These are phyloP conservation scores for Pinus tabuliformis DNA, from an alignment of 75 land plant genomes.

Conservation along the genomic window DNA sequence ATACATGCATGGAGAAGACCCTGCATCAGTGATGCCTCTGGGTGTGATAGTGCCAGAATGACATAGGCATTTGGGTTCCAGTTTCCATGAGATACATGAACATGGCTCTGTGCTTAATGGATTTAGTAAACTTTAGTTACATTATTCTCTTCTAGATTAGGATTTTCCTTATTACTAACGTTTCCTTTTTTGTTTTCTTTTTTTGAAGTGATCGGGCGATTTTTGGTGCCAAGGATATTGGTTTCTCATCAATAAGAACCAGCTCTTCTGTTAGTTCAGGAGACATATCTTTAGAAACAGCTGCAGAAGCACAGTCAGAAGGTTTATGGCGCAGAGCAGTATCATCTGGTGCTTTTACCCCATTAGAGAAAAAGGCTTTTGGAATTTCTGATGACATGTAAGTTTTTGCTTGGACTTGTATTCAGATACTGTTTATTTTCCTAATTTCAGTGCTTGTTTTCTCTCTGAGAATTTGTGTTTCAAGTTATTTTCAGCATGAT, in stretches of 20 bases:
- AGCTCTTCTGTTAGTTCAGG: conserved; percentile 15
- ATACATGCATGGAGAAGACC: not conserved
- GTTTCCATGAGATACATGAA: not conserved
- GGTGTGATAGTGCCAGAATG: not conserved
- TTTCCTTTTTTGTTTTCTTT: not conserved
- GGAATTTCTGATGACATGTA: conserved; percentile 99
- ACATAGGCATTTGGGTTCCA: not conserved
- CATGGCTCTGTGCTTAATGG: not conserved
- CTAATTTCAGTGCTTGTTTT: not conserved
- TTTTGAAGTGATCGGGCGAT: conserved; percentile 4
- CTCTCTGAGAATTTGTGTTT: conserved; percentile 1
- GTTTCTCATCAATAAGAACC: not conserved
- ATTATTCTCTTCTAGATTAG: not conserved
- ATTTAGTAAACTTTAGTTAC: not conserved
- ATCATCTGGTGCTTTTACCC: conserved; percentile 77
- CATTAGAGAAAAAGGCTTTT: conserved; percentile 74
- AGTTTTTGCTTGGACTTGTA: not conserved
- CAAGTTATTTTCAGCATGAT: not conserved
- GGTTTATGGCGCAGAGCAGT: conserved; percentile 87
- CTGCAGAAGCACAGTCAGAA: conserved; percentile 54
- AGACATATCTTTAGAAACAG: conserved; percentile 36
- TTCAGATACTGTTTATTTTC: not conserved
- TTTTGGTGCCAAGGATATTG: conserved; percentile 2
- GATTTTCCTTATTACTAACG: not conserved
- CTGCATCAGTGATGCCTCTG: not conserved